Evolutionary conservation across 805 yeast species (phyloP), one percentile per base, ranked within the genome.

Genomic region (Lachancea sp.): DNA sequence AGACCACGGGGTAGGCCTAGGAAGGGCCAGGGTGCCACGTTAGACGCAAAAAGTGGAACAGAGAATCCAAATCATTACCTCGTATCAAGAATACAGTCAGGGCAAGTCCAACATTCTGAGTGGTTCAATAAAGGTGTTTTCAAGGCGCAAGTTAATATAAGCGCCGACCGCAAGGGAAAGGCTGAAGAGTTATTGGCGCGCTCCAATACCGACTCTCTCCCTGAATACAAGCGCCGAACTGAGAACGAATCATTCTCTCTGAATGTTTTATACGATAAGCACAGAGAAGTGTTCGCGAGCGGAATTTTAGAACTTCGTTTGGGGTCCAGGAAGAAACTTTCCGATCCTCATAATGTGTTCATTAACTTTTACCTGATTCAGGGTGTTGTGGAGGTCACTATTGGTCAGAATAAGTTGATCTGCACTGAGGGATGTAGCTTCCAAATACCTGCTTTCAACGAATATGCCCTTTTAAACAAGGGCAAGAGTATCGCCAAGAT

Each of bases 371-470:
- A 78, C 55, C 87, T 88, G 31, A 71, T 83, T 4, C 65, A 70
- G 29, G 97, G 97, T 0, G 50, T 72, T 2, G 56, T 85, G 7
- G 85, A 84, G 51, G 89, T 84, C 2, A 74, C 78, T 1, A 48
- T 88, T 3, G 72, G 76, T 15, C 75, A 74, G 5, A 70, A 69
- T 16, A 69, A 65, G 17, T 84, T 88, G 56, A 62, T 77, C 3
- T 82, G 80, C 5, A 70, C 75, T 1, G 66, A 71, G 41, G 95
- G 95, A 1, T 82, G 95, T 39, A 75, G 90, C 4, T 80, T 88
- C 52, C 84, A 83, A 52, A 71, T 89, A 5, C 96, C 96, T 1
- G 74, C 82, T 64, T 82, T 80, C 4, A 84, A 83, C 55, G 70
- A 72, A 31, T 87, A 85, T 60, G 75, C 82, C 13, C 71, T 88